These are phyloP conservation scores for Lactarius akahatsu DNA, from an alignment of 768 basidiomycete genomes.

Conservation along the genomic window DNA sequence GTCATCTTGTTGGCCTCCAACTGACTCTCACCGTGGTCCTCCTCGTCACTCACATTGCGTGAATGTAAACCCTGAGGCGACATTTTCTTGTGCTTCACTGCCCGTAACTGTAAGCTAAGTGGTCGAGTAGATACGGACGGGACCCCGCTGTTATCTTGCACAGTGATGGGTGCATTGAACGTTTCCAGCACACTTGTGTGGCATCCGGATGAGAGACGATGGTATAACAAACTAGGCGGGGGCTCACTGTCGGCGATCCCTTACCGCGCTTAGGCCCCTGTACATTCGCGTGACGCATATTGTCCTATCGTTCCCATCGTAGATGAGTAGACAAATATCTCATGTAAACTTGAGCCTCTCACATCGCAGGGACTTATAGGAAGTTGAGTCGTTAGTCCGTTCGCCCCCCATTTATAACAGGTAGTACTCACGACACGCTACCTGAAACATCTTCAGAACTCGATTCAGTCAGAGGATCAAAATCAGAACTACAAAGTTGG, in stretches of 20 bases:
- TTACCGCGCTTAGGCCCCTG: slow-evolving; percentile 6
- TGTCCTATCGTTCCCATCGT: slow-evolving; percentile 6
- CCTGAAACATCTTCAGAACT: slow-evolving; percentile 17
- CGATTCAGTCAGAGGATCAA: not conserved
- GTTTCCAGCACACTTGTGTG: not conserved
- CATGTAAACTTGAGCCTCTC: not conserved
- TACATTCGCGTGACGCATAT: slow-evolving; percentile 25
- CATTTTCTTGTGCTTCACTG: not conserved
- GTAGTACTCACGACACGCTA: slow-evolving; percentile 13
- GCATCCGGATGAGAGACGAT: not conserved
- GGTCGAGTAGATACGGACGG: not conserved
- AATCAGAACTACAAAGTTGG: not conserved
- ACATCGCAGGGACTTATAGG: slow-evolving; percentile 15
- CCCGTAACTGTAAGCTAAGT: not conserved
- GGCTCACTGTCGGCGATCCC: slow-evolving; percentile 8
- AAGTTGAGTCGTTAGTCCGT: slow-evolving; percentile 1
- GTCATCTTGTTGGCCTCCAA: too few species aligned
- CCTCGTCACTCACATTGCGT: not conserved
- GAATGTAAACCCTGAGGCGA: not conserved
- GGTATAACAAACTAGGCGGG: not conserved
- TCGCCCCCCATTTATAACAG: not conserved
- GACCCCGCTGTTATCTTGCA: not conserved
- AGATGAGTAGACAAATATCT: not conserved
- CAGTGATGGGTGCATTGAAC: not conserved
- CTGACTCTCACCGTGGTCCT: too few species aligned